Base-by-base conservation (phyloP, 768 basidiomycete species). In the Tylopilus cervinicoccineus region DNA sequence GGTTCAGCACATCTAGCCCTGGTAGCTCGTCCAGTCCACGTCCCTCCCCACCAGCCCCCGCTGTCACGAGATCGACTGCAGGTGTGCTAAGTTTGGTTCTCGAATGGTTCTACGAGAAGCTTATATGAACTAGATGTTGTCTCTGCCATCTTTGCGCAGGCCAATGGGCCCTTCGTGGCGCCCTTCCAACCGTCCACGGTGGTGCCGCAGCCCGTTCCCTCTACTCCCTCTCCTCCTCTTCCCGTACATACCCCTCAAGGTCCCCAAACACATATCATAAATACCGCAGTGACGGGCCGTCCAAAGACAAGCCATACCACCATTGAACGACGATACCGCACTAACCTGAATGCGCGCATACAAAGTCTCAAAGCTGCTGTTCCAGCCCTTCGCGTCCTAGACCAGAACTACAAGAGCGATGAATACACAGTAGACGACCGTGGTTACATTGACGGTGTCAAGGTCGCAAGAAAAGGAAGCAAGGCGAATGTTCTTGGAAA, bases 401-500 rank as follows among this genome's bases (percentile, higher is more conserved):
- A 91, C 52, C 76, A 79, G 53, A 67, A 67, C 49, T 44, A 45
- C 43, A 76, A 77, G 51, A 60, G 37, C 27, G 74, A 76, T 4
- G 74, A 71, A 14, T 61, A 66, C 39, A 70, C 79, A 2, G 80
- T 88, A n/a, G 89, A 93, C 52, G 81, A 84, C 31, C 78, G 89
- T 4, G 92, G 92, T 4, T 92, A 85, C 55, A 85, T 93, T 3
- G 92, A 94, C 58, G 92, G 92, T n/a, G 88, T 94, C 61, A 88
- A 87, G 64, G 86, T 92, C 10, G 92, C 92, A 8, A 76, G 90
- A 50, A 94, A 93, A 69, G 88, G 88, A 65, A 88, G 85, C 68
- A 94, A 94, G 62, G 90, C 90, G 3, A 91, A 89, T 48, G 88
- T 94, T 6, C 76, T 94, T 10, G 89, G 86, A 29, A 94, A 93